Percentiles rank a stretch among this genome's conserved stretches.
Evolutionary conservation across 352 stramenopile genomes (phyloP).

Genomic region (Globisporangium mamillatum): DNA sequence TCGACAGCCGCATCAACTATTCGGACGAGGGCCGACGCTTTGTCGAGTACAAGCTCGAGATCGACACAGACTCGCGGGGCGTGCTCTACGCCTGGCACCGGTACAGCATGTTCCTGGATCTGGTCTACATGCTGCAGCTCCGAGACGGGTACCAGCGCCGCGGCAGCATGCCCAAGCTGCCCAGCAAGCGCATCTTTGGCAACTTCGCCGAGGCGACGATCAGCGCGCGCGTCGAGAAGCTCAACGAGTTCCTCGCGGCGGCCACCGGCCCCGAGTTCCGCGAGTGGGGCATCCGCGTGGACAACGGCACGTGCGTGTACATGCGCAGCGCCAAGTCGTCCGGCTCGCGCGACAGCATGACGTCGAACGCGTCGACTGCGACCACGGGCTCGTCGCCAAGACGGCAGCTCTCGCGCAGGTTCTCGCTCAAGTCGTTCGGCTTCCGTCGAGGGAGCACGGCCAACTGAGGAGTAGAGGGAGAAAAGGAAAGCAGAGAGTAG

Average conservation of each 20-base stretch:
- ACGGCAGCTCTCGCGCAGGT: slow-evolving; percentile 23
- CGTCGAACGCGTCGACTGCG: slow-evolving; percentile 19
- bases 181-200: slow-evolving; percentile 44
- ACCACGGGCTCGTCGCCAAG: slow-evolving; percentile 18
- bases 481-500: neutral
- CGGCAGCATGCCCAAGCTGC: slow-evolving; percentile 30
- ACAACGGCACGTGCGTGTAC: slow-evolving; percentile 48
- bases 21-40: slow-evolving; percentile 20
- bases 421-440: slow-evolving; percentile 31
- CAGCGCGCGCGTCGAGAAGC: slow-evolving; percentile 38
- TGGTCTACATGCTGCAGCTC: slow-evolving; percentile 35
- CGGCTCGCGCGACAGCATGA: slow-evolving; percentile 15
- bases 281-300: slow-evolving; percentile 49
- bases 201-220: slow-evolving; percentile 40
- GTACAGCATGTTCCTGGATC: slow-evolving; percentile 45
- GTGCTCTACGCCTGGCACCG: slow-evolving; percentile 48
- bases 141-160: slow-evolving; percentile 36
- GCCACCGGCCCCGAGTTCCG: slow-evolving; percentile 40
- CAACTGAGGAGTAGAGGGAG: slow-evolving; percentile 1
- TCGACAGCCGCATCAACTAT: slow-evolving; percentile 19
- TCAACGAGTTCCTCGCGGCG: slow-evolving; percentile 46
- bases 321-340: slow-evolving; percentile 34
- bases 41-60: slow-evolving; percentile 54
- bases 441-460: slow-evolving; percentile 28
- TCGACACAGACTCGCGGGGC: slow-evolving; percentile 41